Percentiles rank a stretch among this genome's conserved stretches.
Evolutionary conservation across 176 grass and related monocot species (phyloP).

Genomic region (Thinopyrum elongatum): DNA sequence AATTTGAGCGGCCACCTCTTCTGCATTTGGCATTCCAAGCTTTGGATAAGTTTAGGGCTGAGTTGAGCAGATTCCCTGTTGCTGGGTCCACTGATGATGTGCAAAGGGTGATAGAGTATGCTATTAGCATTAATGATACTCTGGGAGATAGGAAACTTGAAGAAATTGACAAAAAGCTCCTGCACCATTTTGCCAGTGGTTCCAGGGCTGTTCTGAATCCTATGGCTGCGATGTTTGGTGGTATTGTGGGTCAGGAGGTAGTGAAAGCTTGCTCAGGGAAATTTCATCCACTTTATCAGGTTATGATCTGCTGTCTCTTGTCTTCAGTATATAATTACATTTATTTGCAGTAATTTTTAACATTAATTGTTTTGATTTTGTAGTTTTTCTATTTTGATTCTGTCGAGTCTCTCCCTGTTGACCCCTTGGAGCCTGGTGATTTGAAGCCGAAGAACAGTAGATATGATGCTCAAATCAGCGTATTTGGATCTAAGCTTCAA

Average conservation of each 20-base stretch:
- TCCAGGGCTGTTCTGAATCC: slow-evolving; percentile 86
- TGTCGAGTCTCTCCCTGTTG: slow-evolving; percentile 81
- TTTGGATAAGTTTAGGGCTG: slow-evolving; percentile 75
- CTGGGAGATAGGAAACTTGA: slow-evolving; percentile 64
- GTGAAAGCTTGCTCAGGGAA: slow-evolving; percentile 94
- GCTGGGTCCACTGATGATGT: slow-evolving; percentile 71
- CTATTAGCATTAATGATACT: slow-evolving; percentile 55
- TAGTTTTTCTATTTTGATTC: slow-evolving; percentile 99
- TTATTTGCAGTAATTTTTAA: background rate
- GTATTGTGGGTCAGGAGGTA: slow-evolving; percentile 90
- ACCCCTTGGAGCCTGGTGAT: slow-evolving; percentile 64
- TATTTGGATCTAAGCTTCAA: slow-evolving; percentile 84
- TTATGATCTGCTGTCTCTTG: slow-evolving; percentile 13
- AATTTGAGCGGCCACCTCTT: slow-evolving; percentile 77
- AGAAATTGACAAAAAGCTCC: slow-evolving; percentile 70
- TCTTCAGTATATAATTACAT: background rate
- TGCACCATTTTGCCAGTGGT: slow-evolving; percentile 72
- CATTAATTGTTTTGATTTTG: slow-evolving; percentile 32
- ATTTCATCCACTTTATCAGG: slow-evolving; percentile 95
- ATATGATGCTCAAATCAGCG: slow-evolving; percentile 87
- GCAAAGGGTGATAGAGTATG: slow-evolving; percentile 60
- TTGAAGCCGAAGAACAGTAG: slow-evolving; percentile 61
- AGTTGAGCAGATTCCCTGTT: slow-evolving; percentile 60
- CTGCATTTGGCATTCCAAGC: slow-evolving; percentile 93
- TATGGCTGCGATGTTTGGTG: slow-evolving; percentile 93